phyloP scores from a whole-genome alignment of 2,329 filamentous ascomycete species.

The Helotiales sp. region DNA sequence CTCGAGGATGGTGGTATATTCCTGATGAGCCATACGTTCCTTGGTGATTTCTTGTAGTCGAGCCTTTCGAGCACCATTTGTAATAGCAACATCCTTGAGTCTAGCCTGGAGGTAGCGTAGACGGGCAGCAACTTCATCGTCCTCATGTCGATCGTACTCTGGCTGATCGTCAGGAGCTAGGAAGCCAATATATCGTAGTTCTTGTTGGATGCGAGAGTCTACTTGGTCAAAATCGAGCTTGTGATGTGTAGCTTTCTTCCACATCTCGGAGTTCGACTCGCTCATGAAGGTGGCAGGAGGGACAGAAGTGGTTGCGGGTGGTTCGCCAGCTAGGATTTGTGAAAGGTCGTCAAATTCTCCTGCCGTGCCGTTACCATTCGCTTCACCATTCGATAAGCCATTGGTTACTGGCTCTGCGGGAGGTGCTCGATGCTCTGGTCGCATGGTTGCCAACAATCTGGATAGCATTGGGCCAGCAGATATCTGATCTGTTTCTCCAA shows the following conservation, averaged over 20 bases:
- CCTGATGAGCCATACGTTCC: conserved; percentile 92
- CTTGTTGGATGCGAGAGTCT: conserved; percentile 88
- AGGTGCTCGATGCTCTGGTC: conserved; percentile 67
- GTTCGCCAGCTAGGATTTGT: conserved; percentile 9
- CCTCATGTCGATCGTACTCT: conserved; percentile 86
- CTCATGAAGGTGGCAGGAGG: conserved; percentile 78
- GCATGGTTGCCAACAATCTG: conserved; percentile 76
- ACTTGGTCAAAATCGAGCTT: conserved; percentile 84
- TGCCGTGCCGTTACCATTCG: conserved; percentile 34
- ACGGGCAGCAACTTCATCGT: conserved; percentile 91
- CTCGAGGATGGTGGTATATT: conserved; percentile 95
- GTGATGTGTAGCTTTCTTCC: conserved; percentile 73
- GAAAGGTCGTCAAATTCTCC: conserved; percentile 28
- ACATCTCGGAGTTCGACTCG: conserved; percentile 72
- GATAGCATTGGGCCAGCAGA: conserved; percentile 85
- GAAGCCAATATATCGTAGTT: conserved; percentile 88
- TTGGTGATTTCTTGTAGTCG: conserved; percentile 84
- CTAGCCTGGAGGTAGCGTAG: conserved; percentile 82
- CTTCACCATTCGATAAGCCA: conserved; percentile 51
- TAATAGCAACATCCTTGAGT: conserved; percentile 77
- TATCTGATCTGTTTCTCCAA: conserved; percentile 85
- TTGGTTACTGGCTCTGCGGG: conserved; percentile 56
- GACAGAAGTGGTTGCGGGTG: conserved; percentile 30
- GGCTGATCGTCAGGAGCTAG: conserved; percentile 66
- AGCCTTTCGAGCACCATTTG: conserved; percentile 89